phyloP scores from a whole-genome alignment of 2,329 filamentous ascomycete species.

The Madurella fahalii region DNA sequence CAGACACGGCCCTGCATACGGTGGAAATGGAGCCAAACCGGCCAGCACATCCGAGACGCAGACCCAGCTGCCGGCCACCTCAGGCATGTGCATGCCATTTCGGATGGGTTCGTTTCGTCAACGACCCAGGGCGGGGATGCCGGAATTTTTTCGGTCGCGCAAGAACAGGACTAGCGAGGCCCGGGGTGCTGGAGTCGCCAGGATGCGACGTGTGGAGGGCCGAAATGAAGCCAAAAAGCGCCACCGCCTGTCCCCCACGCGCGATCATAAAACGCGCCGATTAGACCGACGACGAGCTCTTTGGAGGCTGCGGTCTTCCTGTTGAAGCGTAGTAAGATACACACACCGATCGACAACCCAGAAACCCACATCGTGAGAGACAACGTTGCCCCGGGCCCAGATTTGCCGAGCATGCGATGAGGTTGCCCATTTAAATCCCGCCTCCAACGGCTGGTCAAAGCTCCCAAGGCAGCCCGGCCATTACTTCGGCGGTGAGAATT shows the following conservation, averaged over 20 bases:
- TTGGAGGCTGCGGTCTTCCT: neutral
- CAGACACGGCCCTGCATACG: neutral
- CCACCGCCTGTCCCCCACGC: too few relatives aligned
- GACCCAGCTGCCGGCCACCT: too few relatives aligned
- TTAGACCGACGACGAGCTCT: too few relatives aligned
- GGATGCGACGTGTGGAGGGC: neutral
- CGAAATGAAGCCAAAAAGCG: neutral
- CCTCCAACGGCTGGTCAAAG: slow-evolving; percentile 4
- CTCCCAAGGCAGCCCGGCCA: neutral
- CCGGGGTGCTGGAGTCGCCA: neutral
- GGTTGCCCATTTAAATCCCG: neutral
- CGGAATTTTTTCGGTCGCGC: neutral
- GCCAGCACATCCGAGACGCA: too few relatives aligned
- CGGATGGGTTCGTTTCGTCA: neutral
- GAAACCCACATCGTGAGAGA: neutral
- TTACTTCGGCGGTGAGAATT: slow-evolving; percentile 2
- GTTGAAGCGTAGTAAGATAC: neutral
- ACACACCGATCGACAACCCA: neutral
- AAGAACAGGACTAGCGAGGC: neutral
- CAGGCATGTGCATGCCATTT: neutral
- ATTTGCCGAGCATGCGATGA: neutral
- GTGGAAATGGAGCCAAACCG: neutral
- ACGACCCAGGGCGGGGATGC: neutral
- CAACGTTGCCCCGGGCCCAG: neutral
- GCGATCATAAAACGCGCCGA: too few relatives aligned